Conservation (phyloP, 306 rosid species). For the Citrullus amarus region DNA sequence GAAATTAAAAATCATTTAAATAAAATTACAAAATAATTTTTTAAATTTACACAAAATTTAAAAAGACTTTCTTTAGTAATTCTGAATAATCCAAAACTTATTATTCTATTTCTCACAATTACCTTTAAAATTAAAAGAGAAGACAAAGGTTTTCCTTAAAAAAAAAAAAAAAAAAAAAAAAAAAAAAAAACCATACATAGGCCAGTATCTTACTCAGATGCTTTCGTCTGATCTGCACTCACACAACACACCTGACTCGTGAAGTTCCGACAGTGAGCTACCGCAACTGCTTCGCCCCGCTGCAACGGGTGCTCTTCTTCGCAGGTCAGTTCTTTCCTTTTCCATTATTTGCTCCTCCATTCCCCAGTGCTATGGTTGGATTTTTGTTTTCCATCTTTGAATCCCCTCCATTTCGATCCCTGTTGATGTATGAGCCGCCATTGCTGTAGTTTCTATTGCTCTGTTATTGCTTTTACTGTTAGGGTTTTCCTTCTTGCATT, state of each 20-base stretch:
- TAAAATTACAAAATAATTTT: too few species aligned
- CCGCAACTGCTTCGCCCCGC: not conserved
- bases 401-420: not conserved
- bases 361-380: not conserved
- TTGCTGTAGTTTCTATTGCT: not conserved
- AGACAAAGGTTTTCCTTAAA: too few species aligned
- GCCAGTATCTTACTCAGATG: not conserved
- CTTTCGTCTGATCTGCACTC: slow-evolving; percentile 1
- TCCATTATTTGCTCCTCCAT: not conserved
- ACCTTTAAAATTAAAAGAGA: too few species aligned
- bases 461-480: not conserved
- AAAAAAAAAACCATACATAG: not conserved
- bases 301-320: not conserved
- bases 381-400: not conserved
- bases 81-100: too few species aligned
- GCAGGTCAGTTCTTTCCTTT: not conserved
- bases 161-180: too few species aligned
- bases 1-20: not conserved
- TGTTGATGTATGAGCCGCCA: not conserved
- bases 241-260: not conserved
- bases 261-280: not conserved
- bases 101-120: too few species aligned
- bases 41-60: too few species aligned
- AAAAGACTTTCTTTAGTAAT: too few species aligned
- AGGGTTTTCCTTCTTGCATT: not conserved